Evolutionary conservation across 371 early-diverging fungal species (phyloP).

Genomic region (Apophysomyces sp.): DNA sequence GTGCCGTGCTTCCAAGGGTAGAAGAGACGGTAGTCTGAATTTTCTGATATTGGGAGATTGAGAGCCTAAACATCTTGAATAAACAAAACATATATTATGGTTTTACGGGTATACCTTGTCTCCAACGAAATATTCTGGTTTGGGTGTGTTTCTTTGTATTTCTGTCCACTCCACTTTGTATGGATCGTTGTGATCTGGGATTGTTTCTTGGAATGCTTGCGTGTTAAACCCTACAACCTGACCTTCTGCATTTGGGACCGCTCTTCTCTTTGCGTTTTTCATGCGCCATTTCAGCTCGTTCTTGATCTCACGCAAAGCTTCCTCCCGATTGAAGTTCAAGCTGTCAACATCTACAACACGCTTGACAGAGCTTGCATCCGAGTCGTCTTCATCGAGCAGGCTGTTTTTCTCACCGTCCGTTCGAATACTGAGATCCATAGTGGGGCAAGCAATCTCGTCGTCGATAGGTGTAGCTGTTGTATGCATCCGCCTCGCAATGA

Average conservation of each 20-base stretch:
- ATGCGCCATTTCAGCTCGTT: conserved; percentile 71
- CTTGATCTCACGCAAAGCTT: conserved; percentile 50
- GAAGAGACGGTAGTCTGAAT: conserved; percentile 39
- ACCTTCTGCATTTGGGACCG: conserved; percentile 70
- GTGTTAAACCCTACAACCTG: conserved; percentile 77
- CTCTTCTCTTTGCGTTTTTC: conserved; percentile 77
- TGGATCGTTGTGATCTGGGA: conserved; percentile 90
- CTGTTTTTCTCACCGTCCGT: not conserved
- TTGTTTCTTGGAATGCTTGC: conserved; percentile 61
- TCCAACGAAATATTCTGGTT: conserved; percentile 57
- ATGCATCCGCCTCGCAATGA: conserved; percentile 67
- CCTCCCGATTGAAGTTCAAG: conserved; percentile 12
- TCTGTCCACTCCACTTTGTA: conserved; percentile 86
- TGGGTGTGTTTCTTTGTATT: conserved; percentile 12
- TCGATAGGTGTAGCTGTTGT: not conserved
- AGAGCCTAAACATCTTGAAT: conserved; percentile 25
- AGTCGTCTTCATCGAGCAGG: conserved; percentile 11
- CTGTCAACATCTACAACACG: conserved; percentile 13
- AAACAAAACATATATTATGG: conserved; percentile 13
- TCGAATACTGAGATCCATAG: conserved; percentile 4
- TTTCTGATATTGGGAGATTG: conserved; percentile 36
- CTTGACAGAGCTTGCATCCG: conserved; percentile 1
- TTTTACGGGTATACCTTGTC: conserved; percentile 48
- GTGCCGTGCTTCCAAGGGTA: conserved; percentile 76
- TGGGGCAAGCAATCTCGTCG: not conserved